Conservation (phyloP, 352 stramenopile genomes). For the Globisporangium lucens region DNA sequence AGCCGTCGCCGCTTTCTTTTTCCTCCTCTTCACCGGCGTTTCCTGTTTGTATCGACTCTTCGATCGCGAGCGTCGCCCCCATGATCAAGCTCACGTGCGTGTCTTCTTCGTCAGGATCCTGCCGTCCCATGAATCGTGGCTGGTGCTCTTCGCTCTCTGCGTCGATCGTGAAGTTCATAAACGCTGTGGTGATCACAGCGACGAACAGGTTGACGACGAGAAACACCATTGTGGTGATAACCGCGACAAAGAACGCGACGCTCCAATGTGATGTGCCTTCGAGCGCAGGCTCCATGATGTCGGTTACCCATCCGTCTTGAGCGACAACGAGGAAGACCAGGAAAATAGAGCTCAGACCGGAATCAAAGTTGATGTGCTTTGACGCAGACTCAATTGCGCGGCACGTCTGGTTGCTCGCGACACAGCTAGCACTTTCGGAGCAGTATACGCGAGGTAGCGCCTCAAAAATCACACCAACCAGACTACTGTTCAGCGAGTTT, state of each 20-base stretch:
- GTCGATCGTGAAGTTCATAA: slow-evolving; percentile 80
- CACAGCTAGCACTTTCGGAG: slow-evolving; percentile 38
- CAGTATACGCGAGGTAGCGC: slow-evolving; percentile 56
- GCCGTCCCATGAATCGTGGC: slow-evolving; percentile 47
- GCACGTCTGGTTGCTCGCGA: slow-evolving; percentile 35
- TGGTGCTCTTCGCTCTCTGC: slow-evolving; percentile 34
- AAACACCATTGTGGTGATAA: slow-evolving; percentile 76
- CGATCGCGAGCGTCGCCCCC: slow-evolving; percentile 72
- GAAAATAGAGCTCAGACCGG: slow-evolving; percentile 60
- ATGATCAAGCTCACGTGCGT: slow-evolving; percentile 82
- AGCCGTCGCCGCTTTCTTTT: neutral
- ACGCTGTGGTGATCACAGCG: slow-evolving; percentile 78
- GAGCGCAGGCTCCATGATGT: slow-evolving; percentile 79
- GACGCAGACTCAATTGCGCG: slow-evolving; percentile 30
- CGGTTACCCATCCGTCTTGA: slow-evolving; percentile 70
- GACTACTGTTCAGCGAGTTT: neutral
- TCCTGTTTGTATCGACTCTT: slow-evolving; percentile 34
- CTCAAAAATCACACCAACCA: slow-evolving; percentile 17
- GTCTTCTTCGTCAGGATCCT: slow-evolving; percentile 55
- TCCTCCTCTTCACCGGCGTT: neutral
- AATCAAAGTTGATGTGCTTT: slow-evolving; percentile 68
- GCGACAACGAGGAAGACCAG: slow-evolving; percentile 79
- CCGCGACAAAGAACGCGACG: slow-evolving; percentile 64
- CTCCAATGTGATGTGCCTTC: slow-evolving; percentile 54
- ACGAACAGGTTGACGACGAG: slow-evolving; percentile 83